Evolutionary conservation across 495 filamentous ascomycete species (phyloP), one percentile per base, ranked within the genome.

Genomic region (Hyphodiscus hymeniophilus): DNA sequence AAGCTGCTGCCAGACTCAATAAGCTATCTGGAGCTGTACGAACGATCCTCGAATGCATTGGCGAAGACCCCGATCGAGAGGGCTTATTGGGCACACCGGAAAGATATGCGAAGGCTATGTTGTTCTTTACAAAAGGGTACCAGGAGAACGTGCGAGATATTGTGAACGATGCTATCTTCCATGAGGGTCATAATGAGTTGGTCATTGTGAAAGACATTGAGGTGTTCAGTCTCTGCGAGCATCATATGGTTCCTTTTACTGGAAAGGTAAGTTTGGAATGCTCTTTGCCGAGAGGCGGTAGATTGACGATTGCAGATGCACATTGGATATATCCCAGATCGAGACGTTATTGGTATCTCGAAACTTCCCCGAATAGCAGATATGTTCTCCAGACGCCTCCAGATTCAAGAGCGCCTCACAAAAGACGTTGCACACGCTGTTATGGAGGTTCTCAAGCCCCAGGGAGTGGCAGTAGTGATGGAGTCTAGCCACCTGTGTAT

Each of bases 181-280:
- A 95, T 56, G 92, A 98, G 63, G 85, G 90, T 58, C 92, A 97
- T 60, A 91, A 95, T 59, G 94, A 98, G 68, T 72, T 95, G 62
- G 90, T 97, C 16, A 95, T 98, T 51, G 89, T 98, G 24, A 95
- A 94, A 66, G 89, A 98, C 58, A 97, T 98, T 54, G 91, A 97
- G 60, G 80, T 97, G 4, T 95, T 90, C 63, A 89, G 85, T 44
- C 74, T 97, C 47, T 98, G 94, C 72, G 92, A 98, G 66, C 92
- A 98, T 64, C 94, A 98, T 63, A 79, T 98, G 65, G 90, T 98
- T 7, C 92, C 94, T 2, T 98, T 98, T 60, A 89, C 77, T 7
- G 94, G 92, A 49, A 95, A 91, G 79, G 86, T 89, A 69, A 43
- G 66, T 55, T 17, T 7, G 12, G 20, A 28, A 12, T 5, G 18